Conservation (phyloP, 768 basidiomycete species). For the Strobilomyces echinocephalus region DNA sequence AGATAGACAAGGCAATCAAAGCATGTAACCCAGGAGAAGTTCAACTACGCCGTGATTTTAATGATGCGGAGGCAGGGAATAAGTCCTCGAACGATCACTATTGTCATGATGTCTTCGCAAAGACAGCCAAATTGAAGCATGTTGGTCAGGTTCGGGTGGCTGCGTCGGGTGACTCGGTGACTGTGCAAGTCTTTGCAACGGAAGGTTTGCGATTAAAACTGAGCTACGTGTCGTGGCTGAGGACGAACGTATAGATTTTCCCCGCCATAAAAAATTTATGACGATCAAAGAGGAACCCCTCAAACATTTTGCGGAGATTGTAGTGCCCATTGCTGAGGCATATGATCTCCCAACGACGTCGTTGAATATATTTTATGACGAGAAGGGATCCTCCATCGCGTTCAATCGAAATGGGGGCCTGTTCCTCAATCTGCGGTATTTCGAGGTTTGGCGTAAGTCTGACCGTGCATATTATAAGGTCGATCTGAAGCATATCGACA, state of each 20-base stretch:
- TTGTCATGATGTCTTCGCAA: not conserved
- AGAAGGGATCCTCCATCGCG: not conserved
- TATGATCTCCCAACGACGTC: not conserved
- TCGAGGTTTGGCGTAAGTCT: no score
- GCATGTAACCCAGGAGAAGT: not conserved
- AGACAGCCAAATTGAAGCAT: not conserved
- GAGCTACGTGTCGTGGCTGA: not conserved
- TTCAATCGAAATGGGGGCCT: not conserved
- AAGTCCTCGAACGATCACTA: not conserved
- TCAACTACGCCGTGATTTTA: not conserved
- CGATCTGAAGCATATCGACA: no score
- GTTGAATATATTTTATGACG: not conserved
- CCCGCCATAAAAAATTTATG: not conserved
- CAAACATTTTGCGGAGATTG: not conserved
- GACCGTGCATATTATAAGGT: no score
- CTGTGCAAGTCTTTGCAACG: not conserved
- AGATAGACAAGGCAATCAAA: not conserved
- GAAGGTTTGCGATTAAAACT: not conserved
- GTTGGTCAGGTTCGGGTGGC: not conserved
- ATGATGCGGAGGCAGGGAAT: not conserved
- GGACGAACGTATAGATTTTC: not conserved
- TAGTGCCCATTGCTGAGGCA: not conserved
- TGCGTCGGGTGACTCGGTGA: not conserved
- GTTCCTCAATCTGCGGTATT: no score
- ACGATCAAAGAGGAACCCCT: not conserved